These are phyloP conservation scores for Binderoboletus segoi DNA, from an alignment of 1,284 basidiomycete species.

Conservation along the genomic window DNA sequence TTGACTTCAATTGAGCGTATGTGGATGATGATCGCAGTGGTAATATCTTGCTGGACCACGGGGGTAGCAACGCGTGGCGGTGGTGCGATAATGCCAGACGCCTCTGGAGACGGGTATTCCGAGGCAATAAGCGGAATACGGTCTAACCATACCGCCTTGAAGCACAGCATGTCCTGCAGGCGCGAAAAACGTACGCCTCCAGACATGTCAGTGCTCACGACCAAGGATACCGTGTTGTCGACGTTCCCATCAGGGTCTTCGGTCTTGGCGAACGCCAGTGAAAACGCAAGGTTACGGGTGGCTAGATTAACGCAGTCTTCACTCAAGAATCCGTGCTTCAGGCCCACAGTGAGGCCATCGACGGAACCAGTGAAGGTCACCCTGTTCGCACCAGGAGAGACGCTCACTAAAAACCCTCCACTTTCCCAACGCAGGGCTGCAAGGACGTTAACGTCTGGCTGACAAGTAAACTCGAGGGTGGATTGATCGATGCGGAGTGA, in stretches of 20 bases:
- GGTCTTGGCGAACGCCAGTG: constrained; percentile 62
- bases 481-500: constrained; percentile 90
- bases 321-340: constrained; percentile 81
- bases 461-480: constrained; percentile 80
- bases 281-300: constrained; percentile 75
- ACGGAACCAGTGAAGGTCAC: constrained; percentile 78
- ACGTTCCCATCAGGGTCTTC: constrained; percentile 39
- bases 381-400: constrained; percentile 69
- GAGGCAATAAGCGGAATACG: constrained; percentile 72
- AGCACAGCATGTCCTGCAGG: constrained; percentile 83
- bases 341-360: constrained; percentile 73
- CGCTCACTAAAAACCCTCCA: constrained; percentile 82
- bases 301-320: constrained; percentile 78
- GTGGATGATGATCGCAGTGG: constrained; percentile 65
- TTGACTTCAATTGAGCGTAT: constrained; percentile 73
- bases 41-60: constrained; percentile 48
- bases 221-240: constrained; percentile 65
- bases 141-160: constrained; percentile 90
- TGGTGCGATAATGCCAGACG: constrained; percentile 20
- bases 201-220: constrained; percentile 76
- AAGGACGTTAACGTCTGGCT: constrained; percentile 86
- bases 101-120: constrained; percentile 36
- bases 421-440: constrained; percentile 89
- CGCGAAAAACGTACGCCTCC: constrained; percentile 78
- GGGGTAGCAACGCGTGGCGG: constrained; percentile 13